Percentiles rank a stretch among this genome's conserved stretches.
Conservation (phyloP, 108 stramenopile genomes). For the Stephanodiscus triporus region DNA sequence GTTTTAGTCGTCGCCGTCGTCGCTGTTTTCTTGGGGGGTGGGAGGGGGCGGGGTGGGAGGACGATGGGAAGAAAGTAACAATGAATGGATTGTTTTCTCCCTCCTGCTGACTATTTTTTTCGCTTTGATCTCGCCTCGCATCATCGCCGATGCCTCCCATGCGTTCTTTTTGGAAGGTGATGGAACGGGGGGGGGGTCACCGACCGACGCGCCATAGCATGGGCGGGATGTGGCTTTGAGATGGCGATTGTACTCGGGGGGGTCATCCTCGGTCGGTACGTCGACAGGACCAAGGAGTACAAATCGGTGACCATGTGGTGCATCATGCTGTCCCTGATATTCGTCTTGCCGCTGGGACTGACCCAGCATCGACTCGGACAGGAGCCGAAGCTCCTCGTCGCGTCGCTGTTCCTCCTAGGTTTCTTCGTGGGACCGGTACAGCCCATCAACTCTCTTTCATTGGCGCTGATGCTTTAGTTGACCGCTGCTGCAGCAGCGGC, state of each 20-base stretch:
- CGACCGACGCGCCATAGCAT: constrained; percentile 73
- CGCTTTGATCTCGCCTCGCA: too few relatives aligned
- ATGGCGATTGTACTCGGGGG: constrained; percentile 83
- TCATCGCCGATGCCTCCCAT: too few relatives aligned
- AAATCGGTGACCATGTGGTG: constrained; percentile 82
- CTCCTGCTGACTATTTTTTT: too few relatives aligned
- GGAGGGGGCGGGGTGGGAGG: too few relatives aligned
- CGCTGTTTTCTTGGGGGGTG: too few relatives aligned
- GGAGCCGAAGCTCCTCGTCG: constrained; percentile 46
- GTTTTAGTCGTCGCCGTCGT: neutral
- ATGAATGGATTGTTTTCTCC: too few relatives aligned
- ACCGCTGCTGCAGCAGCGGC: too few relatives aligned
- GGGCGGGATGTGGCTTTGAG: constrained; percentile 90
- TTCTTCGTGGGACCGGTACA: constrained; percentile 60
- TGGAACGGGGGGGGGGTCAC: constrained; percentile 84
- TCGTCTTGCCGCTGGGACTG: constrained; percentile 56
- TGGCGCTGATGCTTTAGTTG: too few relatives aligned
- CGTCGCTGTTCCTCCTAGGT: constrained; percentile 54
- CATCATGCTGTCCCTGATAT: constrained; percentile 60
- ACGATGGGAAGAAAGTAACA: too few relatives aligned
- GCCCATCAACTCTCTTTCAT: constrained; percentile 69
- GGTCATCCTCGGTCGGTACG: constrained; percentile 83
- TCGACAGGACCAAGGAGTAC: constrained; percentile 86
- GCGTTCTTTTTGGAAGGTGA: constrained; percentile 21
- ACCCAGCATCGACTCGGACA: constrained; percentile 58